Evolutionary conservation across 805 yeast genomes (phyloP).

Genomic region (Monosporozyma aerobia): DNA sequence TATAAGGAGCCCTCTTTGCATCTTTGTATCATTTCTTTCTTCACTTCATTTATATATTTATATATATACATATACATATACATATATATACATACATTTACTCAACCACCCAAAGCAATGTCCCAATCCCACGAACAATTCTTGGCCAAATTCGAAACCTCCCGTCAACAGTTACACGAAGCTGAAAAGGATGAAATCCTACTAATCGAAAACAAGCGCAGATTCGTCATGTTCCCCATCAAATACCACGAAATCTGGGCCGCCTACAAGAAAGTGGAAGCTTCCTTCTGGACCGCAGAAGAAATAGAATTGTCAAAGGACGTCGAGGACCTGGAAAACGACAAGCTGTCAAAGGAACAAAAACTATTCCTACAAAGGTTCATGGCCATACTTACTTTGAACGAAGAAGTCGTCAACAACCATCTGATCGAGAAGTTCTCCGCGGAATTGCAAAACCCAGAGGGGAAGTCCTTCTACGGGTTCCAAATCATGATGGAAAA

Average conservation of each 20-base stretch:
- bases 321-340: conserved; percentile 59
- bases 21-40: neutral
- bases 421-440: conserved; percentile 93
- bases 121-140: conserved; percentile 41
- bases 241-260: conserved; percentile 97
- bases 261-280: conserved; percentile 96
- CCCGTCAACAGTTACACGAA: conserved; percentile 60
- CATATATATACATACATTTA: neutral
- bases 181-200: conserved; percentile 83
- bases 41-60: conserved; percentile 1
- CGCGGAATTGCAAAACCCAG: conserved; percentile 93
- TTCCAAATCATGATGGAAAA: conserved; percentile 99
- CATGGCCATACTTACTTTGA: conserved; percentile 94
- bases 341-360: conserved; percentile 76
- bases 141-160: conserved; percentile 47
- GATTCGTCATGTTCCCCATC: conserved; percentile 94
- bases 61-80: neutral
- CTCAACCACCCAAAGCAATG: conserved; percentile 2
- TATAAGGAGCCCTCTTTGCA: neutral
- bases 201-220: conserved; percentile 71
- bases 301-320: conserved; percentile 94
- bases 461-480: conserved; percentile 96
- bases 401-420: conserved; percentile 94
- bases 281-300: conserved; percentile 99
- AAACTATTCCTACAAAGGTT: conserved; percentile 82